Percentiles rank a stretch among this genome's conserved stretches.
phyloP scores from a whole-genome alignment of 257 asterid species.

The Solanum bulbocastanum region DNA sequence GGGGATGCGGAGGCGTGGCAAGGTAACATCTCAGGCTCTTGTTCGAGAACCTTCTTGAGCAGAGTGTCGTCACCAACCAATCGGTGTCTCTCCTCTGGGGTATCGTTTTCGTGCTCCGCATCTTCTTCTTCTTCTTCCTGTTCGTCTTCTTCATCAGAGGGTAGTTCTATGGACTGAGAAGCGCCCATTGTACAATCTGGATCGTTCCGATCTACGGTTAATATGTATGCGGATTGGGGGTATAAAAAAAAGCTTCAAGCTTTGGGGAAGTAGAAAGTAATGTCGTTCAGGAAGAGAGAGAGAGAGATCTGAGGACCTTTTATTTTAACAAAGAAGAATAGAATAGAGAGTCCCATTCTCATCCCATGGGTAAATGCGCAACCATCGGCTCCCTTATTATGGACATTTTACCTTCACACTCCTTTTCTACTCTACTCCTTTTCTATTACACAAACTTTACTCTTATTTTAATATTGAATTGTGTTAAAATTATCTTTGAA shows the following conservation, averaged over 20 bases:
- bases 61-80: conserved; percentile 26
- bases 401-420: neutral
- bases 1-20: conserved; percentile 98
- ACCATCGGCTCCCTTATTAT: neutral
- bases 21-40: conserved; percentile 97
- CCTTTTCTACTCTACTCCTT: neutral
- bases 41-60: conserved; percentile 70
- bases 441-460: too few species aligned
- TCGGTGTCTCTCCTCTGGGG: conserved; percentile 20
- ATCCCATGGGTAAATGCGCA: neutral
- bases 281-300: neutral
- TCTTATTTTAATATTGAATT: too few species aligned
- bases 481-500: too few species aligned
- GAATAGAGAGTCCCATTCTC: neutral
- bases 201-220: neutral
- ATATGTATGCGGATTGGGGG: neutral
- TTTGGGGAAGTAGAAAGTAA: neutral
- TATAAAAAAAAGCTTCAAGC: neutral
- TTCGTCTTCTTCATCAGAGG: conserved; percentile 46
- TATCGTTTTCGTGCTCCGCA: conserved; percentile 23
- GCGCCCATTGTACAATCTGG: conserved; percentile 47
- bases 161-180: conserved; percentile 55
- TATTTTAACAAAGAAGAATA: neutral
- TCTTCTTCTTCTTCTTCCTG: conserved; percentile 18
- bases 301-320: neutral